A percentile compares a stretch with the other conserved stretches of the same genome.
Conservation (phyloP, 1,284 basidiomycete species). For the Sparassis latifolia region DNA sequence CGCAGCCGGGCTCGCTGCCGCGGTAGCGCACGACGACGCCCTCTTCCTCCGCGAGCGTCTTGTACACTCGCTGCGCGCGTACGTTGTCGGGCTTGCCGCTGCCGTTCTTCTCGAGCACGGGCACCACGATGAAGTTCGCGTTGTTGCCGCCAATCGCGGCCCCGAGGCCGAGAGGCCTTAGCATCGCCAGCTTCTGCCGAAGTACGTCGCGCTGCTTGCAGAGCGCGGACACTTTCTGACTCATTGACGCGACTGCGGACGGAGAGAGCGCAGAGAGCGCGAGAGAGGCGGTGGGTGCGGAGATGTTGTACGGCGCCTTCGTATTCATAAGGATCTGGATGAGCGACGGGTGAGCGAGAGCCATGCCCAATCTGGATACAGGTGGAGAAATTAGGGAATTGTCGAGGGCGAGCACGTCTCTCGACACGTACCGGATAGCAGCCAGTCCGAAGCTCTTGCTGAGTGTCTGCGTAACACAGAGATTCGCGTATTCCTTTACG, state of each 20-base stretch:
- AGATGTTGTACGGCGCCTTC: slow-evolving; percentile 98
- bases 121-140: slow-evolving; percentile 90
- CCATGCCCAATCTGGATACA: slow-evolving; percentile 72
- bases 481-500: slow-evolving; percentile 79
- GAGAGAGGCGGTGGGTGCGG: slow-evolving; percentile 82
- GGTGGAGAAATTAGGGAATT: neutral
- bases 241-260: slow-evolving; percentile 60
- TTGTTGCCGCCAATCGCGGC: slow-evolving; percentile 74
- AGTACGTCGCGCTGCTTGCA: slow-evolving; percentile 54
- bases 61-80: slow-evolving; percentile 72
- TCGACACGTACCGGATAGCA: slow-evolving; percentile 70
- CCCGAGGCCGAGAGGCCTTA: slow-evolving; percentile 60
- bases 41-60: slow-evolving; percentile 77
- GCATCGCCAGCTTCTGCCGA: slow-evolving; percentile 38
- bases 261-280: slow-evolving; percentile 71
- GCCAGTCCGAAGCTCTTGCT: slow-evolving; percentile 97
- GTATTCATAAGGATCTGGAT: slow-evolving; percentile 93
- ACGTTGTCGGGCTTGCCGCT: slow-evolving; percentile 56
- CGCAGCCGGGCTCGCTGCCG: slow-evolving; percentile 83
- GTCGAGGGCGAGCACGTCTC: neutral
- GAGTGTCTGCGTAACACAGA: slow-evolving; percentile 92
- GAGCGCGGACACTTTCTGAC: slow-evolving; percentile 56
- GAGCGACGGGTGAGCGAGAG: slow-evolving; percentile 83
- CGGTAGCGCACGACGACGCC: slow-evolving; percentile 91
- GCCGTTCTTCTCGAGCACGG: slow-evolving; percentile 53